Base-by-base conservation (phyloP, 1,284 basidiomycete genomes). In the Tilletia setariae region DNA sequence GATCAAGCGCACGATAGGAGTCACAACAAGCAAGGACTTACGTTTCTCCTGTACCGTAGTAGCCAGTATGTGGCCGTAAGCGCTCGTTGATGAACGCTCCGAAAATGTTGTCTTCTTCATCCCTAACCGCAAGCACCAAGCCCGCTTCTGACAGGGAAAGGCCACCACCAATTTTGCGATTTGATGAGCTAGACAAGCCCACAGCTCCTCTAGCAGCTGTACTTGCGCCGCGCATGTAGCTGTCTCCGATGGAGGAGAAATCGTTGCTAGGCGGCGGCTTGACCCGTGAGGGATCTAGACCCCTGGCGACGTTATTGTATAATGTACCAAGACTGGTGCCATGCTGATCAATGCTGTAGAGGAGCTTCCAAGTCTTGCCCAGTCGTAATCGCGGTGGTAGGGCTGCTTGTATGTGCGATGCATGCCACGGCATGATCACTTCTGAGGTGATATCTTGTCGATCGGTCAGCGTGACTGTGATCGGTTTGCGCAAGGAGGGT, bases 341-440 rank as follows among this genome's bases (percentile, higher is more conserved):
- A 73, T 98, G 92, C 81, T 97, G 94, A 78, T 98, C 95, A 19
- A 96, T 85, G 11, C 92, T 94, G 84, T 97, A 98, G 1, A 97
- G 84, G 2, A 98, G 85, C 0, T 87, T 87, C 95, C 95, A 98
- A n/a, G 86, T 84, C 6, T 86, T 86, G 0, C 91, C 87, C 3
- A 98, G 87, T 2, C 91, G 89, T 19, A 90, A 87, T 19, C 96
- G 86, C 0, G 93, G 89, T 0, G 95, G 92, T 1, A 98, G 68
- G 19, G 68, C 35, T 2, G 78, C 75, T 64, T 81, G 79, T 15
- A 82, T 7, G 0, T 73, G 72, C 8, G 77, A 67, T 6, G 80
- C 78, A 59, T 79, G 79, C 68, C 73, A 78, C 1, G 66, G 19
- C 25, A 75, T 75, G 61, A 76, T 69, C 1, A 80, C 79, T 40